Evolutionary conservation across 345 rosid genomes (phyloP).

Genomic region (Viola odorata): DNA sequence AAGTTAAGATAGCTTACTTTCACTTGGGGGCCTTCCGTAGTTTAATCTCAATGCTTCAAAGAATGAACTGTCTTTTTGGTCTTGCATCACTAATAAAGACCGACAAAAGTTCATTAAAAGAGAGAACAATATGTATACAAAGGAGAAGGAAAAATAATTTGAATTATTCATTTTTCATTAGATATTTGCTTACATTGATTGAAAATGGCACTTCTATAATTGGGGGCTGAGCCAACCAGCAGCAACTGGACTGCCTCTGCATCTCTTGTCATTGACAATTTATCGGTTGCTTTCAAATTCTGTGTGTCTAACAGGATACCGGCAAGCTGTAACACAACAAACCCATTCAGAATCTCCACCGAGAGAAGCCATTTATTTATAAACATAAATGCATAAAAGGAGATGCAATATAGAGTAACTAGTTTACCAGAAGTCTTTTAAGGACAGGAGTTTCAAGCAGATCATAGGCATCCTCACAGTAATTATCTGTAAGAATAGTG

Average conservation of each 20-base stretch:
- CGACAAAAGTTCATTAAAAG: background rate
- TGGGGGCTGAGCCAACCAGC: slow-evolving; percentile 43
- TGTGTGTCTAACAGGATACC: slow-evolving; percentile 56
- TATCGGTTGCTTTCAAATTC: slow-evolving; percentile 36
- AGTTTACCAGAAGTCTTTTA: slow-evolving; percentile 47
- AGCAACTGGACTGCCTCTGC: slow-evolving; percentile 61
- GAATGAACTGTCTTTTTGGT: slow-evolving; percentile 36
- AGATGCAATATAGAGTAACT: background rate
- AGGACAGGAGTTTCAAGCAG: slow-evolving; percentile 42
- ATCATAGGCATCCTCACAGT: slow-evolving; percentile 67
- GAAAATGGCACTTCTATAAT: slow-evolving; percentile 37
- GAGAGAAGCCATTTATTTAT: background rate
- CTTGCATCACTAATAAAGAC: slow-evolving; percentile 41
- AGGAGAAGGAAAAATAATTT: background rate
- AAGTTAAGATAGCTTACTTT: slow-evolving; percentile 25
- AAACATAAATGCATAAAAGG: background rate
- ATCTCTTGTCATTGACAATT: slow-evolving; percentile 34
- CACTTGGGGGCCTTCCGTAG: slow-evolving; percentile 43
- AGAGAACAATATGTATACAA: background rate
- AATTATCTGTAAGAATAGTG: slow-evolving; percentile 59
- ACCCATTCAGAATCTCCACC: slow-evolving; percentile 6
- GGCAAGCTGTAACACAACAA: slow-evolving; percentile 42
- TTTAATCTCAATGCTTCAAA: slow-evolving; percentile 28
- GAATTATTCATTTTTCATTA: background rate
- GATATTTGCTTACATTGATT: slow-evolving; percentile 36